Conservation (phyloP, 2,329 filamentous ascomycete species). For the Ophiostoma novo-ulmi region DNA sequence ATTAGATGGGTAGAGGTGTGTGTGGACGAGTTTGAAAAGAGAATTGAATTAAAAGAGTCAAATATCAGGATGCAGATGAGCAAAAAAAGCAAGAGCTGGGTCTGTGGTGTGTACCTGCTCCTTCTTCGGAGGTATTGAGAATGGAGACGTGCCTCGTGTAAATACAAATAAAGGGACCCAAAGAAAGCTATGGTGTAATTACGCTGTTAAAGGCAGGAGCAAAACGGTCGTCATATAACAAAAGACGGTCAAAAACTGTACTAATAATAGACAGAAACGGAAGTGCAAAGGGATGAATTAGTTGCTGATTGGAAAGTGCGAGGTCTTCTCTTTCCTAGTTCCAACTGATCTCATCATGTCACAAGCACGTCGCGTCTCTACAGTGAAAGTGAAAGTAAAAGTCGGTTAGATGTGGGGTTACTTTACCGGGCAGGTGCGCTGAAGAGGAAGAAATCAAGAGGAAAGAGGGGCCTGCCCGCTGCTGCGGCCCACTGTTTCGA, state of each 20-base stretch:
- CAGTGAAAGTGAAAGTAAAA: background rate
- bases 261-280: background rate
- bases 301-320: background rate
- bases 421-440: background rate
- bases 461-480: conserved; percentile 7
- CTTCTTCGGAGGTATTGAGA: conserved; percentile 10
- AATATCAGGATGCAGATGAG: background rate
- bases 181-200: conserved; percentile 4
- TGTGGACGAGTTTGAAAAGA: too few species aligned
- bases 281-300: background rate
- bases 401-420: conserved; percentile 10
- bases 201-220: conserved; percentile 5
- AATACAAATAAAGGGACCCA: background rate
- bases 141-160: conserved; percentile 11
- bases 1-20: background rate
- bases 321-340: conserved; percentile 5
- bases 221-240: background rate
- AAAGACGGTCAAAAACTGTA: background rate
- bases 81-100: conserved; percentile 2
- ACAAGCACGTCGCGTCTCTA: conserved; percentile 10
- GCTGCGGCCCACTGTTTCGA: conserved; percentile 4
- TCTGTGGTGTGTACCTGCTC: background rate
- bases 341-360: background rate
- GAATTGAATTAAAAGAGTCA: background rate
- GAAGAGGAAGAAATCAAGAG: background rate